phyloP scores from a whole-genome alignment of 805 yeast species.

The Candida peoriensis region DNA sequence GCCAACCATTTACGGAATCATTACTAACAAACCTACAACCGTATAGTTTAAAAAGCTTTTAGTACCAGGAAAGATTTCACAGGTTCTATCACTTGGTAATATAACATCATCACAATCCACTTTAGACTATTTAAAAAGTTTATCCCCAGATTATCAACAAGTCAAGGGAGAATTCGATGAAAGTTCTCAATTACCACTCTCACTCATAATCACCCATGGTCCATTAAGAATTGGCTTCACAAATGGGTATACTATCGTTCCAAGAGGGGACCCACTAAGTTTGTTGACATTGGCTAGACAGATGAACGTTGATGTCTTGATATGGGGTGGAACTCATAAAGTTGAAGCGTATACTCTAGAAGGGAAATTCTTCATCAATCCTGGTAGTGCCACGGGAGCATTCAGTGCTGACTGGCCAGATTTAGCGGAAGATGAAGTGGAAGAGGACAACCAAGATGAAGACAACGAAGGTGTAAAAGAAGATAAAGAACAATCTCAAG shows the following conservation, averaged over 20 bases:
- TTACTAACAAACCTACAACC: conserved; percentile 4
- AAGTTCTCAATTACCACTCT: conserved; percentile 46
- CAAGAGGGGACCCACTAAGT: conserved; percentile 82
- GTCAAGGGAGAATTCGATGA: conserved; percentile 84
- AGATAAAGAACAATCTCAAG: conserved; percentile 6
- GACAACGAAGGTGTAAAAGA: conserved; percentile 21
- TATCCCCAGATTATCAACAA: conserved; percentile 68
- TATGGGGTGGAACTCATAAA: conserved; percentile 91
- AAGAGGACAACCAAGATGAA: conserved; percentile 26
- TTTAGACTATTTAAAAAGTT: conserved; percentile 52
- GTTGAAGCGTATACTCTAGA: conserved; percentile 92
- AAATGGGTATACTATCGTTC: conserved; percentile 79
- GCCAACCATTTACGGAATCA: background rate
- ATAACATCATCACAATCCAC: conserved; percentile 64
- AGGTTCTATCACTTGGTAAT: conserved; percentile 83
- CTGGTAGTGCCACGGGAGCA: conserved; percentile 97
- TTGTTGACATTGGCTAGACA: conserved; percentile 79
- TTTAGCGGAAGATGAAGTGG: conserved; percentile 40
- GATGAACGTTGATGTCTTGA: conserved; percentile 82
- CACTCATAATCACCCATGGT: conserved; percentile 62
- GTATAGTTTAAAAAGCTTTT: conserved; percentile 67
- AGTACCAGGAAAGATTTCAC: conserved; percentile 80
- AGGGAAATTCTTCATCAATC: conserved; percentile 90
- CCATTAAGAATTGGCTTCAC: conserved; percentile 77
- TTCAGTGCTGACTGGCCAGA: conserved; percentile 60